phyloP scores from a whole-genome alignment of 257 asterid species.

The Solanum gandarillasii region DNA sequence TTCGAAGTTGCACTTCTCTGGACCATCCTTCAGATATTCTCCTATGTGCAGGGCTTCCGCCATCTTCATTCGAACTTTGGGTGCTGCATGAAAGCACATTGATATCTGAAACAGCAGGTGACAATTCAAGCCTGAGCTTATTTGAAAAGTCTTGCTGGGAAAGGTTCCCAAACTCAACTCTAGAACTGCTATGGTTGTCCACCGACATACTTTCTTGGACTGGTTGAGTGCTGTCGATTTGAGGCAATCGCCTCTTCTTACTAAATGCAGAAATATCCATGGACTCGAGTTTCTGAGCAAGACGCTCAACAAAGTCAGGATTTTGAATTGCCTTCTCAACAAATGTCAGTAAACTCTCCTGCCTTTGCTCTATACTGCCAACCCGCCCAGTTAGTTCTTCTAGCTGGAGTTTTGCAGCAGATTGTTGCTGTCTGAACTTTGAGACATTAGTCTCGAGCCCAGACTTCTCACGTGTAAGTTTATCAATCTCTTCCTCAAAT shows the following conservation, averaged over 20 bases:
- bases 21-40: slow-evolving; percentile 35
- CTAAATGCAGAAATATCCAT: slow-evolving; percentile 72
- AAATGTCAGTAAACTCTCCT: slow-evolving; percentile 44
- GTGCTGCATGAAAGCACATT: slow-evolving; percentile 70
- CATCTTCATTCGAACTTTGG: slow-evolving; percentile 75
- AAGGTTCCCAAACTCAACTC: slow-evolving; percentile 33
- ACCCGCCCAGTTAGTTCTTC: slow-evolving; percentile 49
- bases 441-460: slow-evolving; percentile 44
- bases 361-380: slow-evolving; percentile 59
- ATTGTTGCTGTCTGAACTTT: slow-evolving; percentile 45
- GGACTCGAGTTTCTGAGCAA: slow-evolving; percentile 65
- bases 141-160: slow-evolving; percentile 42
- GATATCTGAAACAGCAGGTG: slow-evolving; percentile 64
- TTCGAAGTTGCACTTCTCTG: slow-evolving; percentile 29
- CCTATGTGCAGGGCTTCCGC: slow-evolving; percentile 35
- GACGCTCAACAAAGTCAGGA: slow-evolving; percentile 55
- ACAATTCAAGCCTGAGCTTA: slow-evolving; percentile 70
- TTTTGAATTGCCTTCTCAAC: slow-evolving; percentile 52
- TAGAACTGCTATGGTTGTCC: slow-evolving; percentile 44
- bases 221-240: slow-evolving; percentile 31
- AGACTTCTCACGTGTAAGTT: slow-evolving; percentile 58
- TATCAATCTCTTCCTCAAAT: slow-evolving; percentile 84
- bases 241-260: slow-evolving; percentile 82
- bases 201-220: slow-evolving; percentile 34
- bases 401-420: slow-evolving; percentile 51